Evolutionary conservation across 208 protist species (phyloP).

Genomic region (Trypanosoma conorhini): DNA sequence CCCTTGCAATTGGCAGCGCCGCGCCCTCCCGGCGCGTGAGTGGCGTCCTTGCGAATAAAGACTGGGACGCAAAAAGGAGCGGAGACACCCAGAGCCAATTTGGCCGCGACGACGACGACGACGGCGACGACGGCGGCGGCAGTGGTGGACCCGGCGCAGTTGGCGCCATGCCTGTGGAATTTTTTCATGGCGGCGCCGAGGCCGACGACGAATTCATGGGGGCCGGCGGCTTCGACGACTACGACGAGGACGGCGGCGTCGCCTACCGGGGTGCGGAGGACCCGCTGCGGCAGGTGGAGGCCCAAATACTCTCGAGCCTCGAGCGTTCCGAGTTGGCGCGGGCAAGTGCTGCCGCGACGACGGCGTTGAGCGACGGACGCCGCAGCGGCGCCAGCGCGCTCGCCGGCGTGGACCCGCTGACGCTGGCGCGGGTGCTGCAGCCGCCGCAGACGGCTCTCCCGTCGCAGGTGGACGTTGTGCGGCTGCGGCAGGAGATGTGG

Average conservation of each 20-base stretch:
- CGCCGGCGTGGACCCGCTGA: conserved; percentile 27
- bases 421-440: conserved; percentile 54
- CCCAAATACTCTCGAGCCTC: conserved; percentile 24
- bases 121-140: conserved; percentile 11
- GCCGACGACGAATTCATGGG: conserved; percentile 46
- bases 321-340: conserved; percentile 24
- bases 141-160: conserved; percentile 39
- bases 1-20: conserved; percentile 32
- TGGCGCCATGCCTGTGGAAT: conserved; percentile 77
- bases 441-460: conserved; percentile 66
- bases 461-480: conserved; percentile 84
- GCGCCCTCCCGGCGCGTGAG: conserved; percentile 17
- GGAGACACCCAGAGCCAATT: conserved; percentile 2
- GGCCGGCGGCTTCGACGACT: conserved; percentile 34
- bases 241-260: conserved; percentile 36
- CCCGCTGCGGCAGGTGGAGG: conserved; percentile 34
- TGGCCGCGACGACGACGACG: neutral
- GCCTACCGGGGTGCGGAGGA: conserved; percentile 25
- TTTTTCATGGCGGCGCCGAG: conserved; percentile 72
- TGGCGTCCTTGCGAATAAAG: conserved; percentile 12
- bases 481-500: conserved; percentile 84
- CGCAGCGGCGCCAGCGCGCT: conserved; percentile 5
- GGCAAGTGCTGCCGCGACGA: conserved; percentile 24
- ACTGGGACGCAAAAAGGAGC: conserved; percentile 1
- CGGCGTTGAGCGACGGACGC: conserved; percentile 23